Conservation (phyloP, 1,284 basidiomycete species). For the Fomitopsis pinicola region DNA sequence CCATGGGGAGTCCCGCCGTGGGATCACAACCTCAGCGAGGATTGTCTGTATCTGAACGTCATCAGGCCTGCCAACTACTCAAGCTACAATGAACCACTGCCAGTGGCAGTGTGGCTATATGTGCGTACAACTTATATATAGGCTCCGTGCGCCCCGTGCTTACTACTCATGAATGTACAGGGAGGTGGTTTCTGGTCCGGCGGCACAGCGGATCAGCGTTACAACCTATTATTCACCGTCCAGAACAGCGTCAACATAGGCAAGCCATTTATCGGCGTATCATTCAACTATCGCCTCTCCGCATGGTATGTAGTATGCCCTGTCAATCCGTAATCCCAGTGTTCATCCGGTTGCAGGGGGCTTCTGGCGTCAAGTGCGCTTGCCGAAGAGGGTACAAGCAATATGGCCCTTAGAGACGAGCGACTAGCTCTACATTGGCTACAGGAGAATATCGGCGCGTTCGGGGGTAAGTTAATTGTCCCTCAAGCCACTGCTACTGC, state of each 20-base stretch:
- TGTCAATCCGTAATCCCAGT: background rate
- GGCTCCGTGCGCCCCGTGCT: background rate
- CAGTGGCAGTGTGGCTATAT: background rate
- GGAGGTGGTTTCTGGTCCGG: background rate
- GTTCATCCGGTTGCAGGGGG: background rate
- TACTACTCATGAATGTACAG: background rate
- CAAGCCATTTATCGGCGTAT: background rate
- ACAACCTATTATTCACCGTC: background rate
- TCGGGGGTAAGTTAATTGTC: background rate
- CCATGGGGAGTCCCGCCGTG: background rate
- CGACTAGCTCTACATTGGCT: background rate
- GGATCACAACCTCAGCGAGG: background rate
- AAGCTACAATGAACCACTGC: background rate
- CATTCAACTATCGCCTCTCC: background rate
- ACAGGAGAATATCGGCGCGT: background rate
- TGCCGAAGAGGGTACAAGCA: background rate
- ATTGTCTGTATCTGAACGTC: background rate
- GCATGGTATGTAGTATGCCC: background rate
- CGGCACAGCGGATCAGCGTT: background rate
- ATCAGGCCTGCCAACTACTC: background rate
- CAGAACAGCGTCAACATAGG: background rate
- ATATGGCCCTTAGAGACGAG: background rate
- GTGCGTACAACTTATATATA: background rate
- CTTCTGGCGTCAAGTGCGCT: background rate
- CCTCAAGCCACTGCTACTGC: background rate